A percentile compares a stretch with the other conserved stretches of the same genome.
Conservation (phyloP, 2,329 filamentous ascomycete genomes). For the Alternaria sp. region DNA sequence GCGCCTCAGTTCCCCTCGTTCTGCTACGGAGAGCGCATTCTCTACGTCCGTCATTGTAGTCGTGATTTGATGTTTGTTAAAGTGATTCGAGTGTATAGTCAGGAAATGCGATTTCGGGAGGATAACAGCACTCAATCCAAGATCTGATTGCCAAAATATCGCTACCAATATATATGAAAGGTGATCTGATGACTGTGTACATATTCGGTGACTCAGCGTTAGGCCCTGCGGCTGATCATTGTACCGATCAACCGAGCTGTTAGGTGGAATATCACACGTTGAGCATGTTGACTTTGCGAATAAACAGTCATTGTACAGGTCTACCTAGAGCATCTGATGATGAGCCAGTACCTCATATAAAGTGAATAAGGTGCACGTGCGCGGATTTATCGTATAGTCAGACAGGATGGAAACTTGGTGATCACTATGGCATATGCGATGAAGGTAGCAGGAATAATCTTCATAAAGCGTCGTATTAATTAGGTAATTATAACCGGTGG, state of each 20-base stretch:
- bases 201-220: background rate
- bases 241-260: conserved; percentile 10
- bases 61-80: background rate
- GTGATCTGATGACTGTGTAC: background rate
- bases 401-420: background rate
- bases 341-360: background rate
- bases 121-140: background rate
- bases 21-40: conserved; percentile 15
- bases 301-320: background rate
- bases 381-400: background rate
- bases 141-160: background rate
- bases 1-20: conserved; percentile 10
- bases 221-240: conserved; percentile 8
- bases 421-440: background rate
- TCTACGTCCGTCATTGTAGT: conserved; percentile 21
- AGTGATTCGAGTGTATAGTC: background rate
- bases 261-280: background rate
- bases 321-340: background rate
- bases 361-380: background rate
- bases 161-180: background rate
- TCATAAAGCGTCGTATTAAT: background rate
- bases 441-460: background rate
- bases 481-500: background rate
- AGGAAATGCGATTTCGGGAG: background rate
- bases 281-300: background rate